Conservation (phyloP, 441 rosid genomes). For the Gossypium davidsonii region DNA sequence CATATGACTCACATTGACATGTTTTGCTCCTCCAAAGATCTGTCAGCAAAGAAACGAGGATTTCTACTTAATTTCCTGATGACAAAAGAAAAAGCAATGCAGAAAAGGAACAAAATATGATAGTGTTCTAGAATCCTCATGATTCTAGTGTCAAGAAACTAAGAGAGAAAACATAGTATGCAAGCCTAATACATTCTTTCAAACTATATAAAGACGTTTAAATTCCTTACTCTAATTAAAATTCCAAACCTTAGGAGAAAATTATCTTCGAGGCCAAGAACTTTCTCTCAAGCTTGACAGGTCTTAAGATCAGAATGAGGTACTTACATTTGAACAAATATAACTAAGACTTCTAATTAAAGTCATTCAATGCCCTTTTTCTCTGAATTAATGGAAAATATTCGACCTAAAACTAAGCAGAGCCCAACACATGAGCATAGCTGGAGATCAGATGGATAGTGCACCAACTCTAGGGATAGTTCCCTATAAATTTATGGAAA, state of each 20-base stretch:
- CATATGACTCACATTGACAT: conserved; percentile 80
- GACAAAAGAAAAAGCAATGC: neutral
- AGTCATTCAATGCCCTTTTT: neutral
- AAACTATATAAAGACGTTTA: neutral
- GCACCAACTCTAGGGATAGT: neutral
- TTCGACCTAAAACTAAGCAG: neutral
- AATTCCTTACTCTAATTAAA: neutral
- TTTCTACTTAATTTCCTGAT: neutral
- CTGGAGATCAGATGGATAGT: neutral
- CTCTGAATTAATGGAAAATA: neutral
- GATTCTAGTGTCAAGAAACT: neutral
- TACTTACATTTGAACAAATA: neutral
- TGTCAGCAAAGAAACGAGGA: conserved; percentile 24
- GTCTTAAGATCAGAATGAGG: neutral
- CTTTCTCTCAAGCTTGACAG: neutral
- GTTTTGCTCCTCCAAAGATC: conserved; percentile 76
- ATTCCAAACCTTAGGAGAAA: neutral
- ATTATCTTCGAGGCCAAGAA: neutral
- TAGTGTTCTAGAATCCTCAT: neutral
- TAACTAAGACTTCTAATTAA: neutral
- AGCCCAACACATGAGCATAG: neutral
- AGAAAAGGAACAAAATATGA: neutral
- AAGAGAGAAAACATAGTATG: neutral
- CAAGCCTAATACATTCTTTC: neutral
- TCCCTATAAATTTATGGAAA: neutral